Percentiles rank a stretch among this genome's conserved stretches.
phyloP scores from a whole-genome alignment of 306 rosid species.

The Castanea sativa region DNA sequence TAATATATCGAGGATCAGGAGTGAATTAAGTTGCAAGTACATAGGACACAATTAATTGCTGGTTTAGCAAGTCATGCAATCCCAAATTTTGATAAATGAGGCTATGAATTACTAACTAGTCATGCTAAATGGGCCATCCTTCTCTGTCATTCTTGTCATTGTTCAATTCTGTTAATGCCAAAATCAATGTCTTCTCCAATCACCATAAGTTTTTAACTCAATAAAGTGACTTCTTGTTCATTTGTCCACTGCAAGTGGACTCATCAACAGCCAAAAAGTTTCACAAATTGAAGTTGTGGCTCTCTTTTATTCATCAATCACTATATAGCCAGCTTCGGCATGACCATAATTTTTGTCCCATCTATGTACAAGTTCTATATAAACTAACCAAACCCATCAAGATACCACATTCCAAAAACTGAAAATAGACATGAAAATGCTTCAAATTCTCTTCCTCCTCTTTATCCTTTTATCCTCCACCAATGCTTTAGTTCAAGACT shows the following conservation, averaged over 20 bases:
- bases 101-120: no score
- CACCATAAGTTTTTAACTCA: background rate
- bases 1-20: no score
- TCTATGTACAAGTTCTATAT: conserved; percentile 23
- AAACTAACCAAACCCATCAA: background rate
- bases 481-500: conserved; percentile 51
- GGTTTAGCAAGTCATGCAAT: no score
- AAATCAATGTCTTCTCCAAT: background rate
- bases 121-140: no score
- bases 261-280: conserved; percentile 10
- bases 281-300: conserved; percentile 9
- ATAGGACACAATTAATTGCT: no score
- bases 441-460: conserved; percentile 41
- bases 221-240: background rate
- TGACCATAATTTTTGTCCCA: conserved; percentile 32
- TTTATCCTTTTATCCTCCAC: conserved; percentile 48
- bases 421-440: conserved; percentile 29
- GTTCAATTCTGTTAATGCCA: background rate
- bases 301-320: conserved; percentile 31
- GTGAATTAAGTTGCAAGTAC: no score
- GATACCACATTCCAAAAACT: no score
- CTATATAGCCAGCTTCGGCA: conserved; percentile 8
- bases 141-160: no score
- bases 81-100: no score
- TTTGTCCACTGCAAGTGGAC: conserved; percentile 6